A percentile compares a stretch with the other conserved stretches of the same genome.
Conservation (phyloP, 176 grass and related monocot species). For the Thalia dealbata region DNA sequence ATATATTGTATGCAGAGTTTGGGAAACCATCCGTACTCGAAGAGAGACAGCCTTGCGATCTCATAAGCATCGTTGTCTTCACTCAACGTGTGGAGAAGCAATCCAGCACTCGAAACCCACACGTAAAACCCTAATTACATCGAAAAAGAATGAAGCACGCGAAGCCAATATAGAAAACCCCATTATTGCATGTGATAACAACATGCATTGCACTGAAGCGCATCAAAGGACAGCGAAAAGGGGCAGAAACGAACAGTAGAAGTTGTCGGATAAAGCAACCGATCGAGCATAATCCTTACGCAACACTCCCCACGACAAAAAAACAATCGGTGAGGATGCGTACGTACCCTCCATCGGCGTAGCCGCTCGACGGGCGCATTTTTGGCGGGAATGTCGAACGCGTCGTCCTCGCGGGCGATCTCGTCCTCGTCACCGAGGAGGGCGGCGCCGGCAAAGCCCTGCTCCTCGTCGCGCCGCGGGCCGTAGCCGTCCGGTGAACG, state of each 20-base stretch:
- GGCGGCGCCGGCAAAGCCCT: background rate
- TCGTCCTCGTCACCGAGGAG: constrained; percentile 1
- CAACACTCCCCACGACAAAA: background rate
- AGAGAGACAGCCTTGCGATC: no score
- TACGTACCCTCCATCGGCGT: constrained; percentile 59
- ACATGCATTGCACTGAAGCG: background rate
- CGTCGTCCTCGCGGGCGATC: constrained; percentile 33
- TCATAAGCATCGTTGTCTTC: no score
- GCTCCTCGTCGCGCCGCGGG: background rate
- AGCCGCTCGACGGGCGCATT: constrained; percentile 52
- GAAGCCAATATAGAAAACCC: background rate
- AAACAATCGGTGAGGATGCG: background rate
- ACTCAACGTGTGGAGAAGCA: no score
- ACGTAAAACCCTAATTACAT: no score
- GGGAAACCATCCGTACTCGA: no score
- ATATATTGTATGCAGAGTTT: no score
- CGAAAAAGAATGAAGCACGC: background rate
- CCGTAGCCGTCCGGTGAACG: background rate
- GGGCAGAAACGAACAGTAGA: background rate
- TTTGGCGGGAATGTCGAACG: constrained; percentile 73
- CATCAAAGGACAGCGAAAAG: background rate
- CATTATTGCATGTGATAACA: background rate
- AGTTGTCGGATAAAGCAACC: background rate
- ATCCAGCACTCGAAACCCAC: no score
- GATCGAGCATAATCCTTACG: background rate